Evolutionary conservation across 768 basidiomycete genomes (phyloP), one percentile per base, ranked within the genome.

Genomic region (Pholiota molesta): DNA sequence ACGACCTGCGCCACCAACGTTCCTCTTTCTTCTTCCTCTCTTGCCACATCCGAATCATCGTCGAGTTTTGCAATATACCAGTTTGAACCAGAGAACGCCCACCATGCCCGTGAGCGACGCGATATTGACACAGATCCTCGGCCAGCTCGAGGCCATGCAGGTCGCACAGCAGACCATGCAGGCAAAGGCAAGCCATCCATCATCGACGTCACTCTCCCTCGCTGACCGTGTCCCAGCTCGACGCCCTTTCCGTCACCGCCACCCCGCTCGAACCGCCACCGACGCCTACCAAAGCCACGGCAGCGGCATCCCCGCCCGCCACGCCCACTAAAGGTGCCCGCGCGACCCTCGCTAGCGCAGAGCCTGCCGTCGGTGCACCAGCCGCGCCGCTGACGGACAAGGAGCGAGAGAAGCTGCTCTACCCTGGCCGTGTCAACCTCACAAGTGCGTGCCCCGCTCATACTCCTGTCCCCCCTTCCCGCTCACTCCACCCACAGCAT

Each of bases 391-490:
- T 72, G 44, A 68, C 72, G 9, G 90, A 90, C 59, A 90, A 81
- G 71, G 89, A 90, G 59, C 81, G 89, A 62, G 91, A 92, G 76
- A 91, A 80, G 68, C 68, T 84, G 31, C 73, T 95, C 21, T 97
- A 97, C 71, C 93, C 94, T 7, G 87, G 88, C 5, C 81, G 94
- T 37, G 90, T 96, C 28, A 80, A 93, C 61, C 79, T 97, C 21
- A 94, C 93, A 4, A 96, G 93, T 93, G 69, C 73, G 90, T 62
- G 10, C 4, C 17, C 49, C 33, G 55, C 40, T 65, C 60, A 26
- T 5, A 6, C 31, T 53, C 56, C 57, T 45, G 49, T 66, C 52
- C 47, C 17, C 56, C 49, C 16, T 44, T 44, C 35, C n/a, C 44
- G 60, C 37, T 52, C 55, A 33, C 52, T 3, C 11, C 6, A 3